Evolutionary conservation across 169 alveolate species (phyloP).

Genomic region (Plasmodium reichenowi): DNA sequence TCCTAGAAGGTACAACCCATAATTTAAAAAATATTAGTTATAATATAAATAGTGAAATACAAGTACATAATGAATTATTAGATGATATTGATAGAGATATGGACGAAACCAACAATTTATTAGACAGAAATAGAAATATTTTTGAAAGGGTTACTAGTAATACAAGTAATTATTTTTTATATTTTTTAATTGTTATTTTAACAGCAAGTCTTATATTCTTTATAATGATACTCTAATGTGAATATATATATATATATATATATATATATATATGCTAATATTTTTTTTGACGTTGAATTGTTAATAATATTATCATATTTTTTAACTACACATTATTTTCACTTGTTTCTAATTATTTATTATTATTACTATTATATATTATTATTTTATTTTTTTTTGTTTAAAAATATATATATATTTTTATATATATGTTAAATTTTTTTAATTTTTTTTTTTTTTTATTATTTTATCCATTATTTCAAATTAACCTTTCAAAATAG

Average conservation of each 20-base stretch:
- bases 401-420: too few species aligned
- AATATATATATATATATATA: neutral
- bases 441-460: too few species aligned
- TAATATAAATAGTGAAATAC: slow-evolving; percentile 83
- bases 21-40: slow-evolving; percentile 82
- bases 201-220: slow-evolving; percentile 77
- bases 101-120: slow-evolving; percentile 79
- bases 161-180: slow-evolving; percentile 81
- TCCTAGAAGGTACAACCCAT: slow-evolving; percentile 83
- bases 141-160: slow-evolving; percentile 77
- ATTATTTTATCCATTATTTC: too few species aligned
- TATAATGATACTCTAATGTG: slow-evolving; percentile 50
- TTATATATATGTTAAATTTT: too few species aligned
- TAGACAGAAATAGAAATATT: slow-evolving; percentile 80
- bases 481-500: too few species aligned
- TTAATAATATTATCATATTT: too few species aligned
- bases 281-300: too few species aligned
- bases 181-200: slow-evolving; percentile 77
- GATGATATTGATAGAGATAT: slow-evolving; percentile 81
- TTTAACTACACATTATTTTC: too few species aligned
- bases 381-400: too few species aligned
- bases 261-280: too few species aligned
- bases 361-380: too few species aligned
- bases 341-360: too few species aligned
- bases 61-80: slow-evolving; percentile 80